Conservation (phyloP, 768 basidiomycete genomes). For the Termitomyces sp. region DNA sequence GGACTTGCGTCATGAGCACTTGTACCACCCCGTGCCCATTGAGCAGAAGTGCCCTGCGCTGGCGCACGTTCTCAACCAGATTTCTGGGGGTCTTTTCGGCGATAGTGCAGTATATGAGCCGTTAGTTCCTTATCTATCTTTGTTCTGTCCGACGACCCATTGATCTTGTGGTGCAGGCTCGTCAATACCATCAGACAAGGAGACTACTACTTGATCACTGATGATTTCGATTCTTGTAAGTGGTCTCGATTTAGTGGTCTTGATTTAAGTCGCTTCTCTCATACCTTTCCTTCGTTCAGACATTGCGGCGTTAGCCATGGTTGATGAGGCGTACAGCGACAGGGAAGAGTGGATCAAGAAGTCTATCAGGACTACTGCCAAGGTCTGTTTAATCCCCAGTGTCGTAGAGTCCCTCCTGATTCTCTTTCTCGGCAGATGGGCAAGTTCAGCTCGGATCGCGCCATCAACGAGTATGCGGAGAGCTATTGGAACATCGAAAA, state of each 20-base stretch:
- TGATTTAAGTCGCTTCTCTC: neutral
- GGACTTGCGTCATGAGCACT: constrained; percentile 80
- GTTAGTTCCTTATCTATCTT: constrained; percentile 38
- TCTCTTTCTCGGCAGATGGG: constrained; percentile 61
- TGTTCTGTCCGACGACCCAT: neutral
- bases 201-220: constrained; percentile 79
- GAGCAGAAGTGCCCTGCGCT: constrained; percentile 83
- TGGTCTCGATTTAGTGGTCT: constrained; percentile 24
- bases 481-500: constrained; percentile 79
- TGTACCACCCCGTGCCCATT: constrained; percentile 76
- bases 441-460: constrained; percentile 93
- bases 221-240: constrained; percentile 93
- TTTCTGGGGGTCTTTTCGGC: constrained; percentile 80
- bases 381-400: constrained; percentile 32
- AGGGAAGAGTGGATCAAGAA: constrained; percentile 90
- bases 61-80: constrained; percentile 70
- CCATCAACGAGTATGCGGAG: constrained; percentile 90
- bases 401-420: neutral
- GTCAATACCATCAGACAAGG: constrained; percentile 73
- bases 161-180: constrained; percentile 36
- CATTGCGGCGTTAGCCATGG: constrained; percentile 78
- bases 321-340: constrained; percentile 86
- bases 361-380: constrained; percentile 78
- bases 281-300: constrained; percentile 37
- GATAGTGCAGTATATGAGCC: constrained; percentile 82